Conservation (phyloP, 805 yeast genomes). For the Sugiyamaella valdiviana region DNA sequence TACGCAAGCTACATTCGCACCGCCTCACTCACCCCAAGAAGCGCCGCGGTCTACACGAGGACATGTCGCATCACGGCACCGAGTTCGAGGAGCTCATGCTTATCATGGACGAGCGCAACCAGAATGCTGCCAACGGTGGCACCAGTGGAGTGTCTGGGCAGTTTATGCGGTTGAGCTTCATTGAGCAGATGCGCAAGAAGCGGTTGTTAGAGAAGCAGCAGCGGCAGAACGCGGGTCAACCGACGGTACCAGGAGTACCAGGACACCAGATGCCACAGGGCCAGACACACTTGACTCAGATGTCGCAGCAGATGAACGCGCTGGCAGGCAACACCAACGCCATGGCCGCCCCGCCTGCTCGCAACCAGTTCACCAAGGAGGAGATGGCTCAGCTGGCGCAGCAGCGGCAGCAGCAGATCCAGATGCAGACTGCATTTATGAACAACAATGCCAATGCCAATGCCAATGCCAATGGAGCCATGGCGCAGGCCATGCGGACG, state of each 20-base stretch:
- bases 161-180: conserved; percentile 79
- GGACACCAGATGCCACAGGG: neutral
- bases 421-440: neutral
- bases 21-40: conserved; percentile 33
- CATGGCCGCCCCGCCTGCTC: neutral
- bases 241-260: conserved; percentile 27
- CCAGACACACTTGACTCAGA: neutral
- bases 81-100: conserved; percentile 91
- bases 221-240: conserved; percentile 22
- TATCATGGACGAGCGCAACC: conserved; percentile 43
- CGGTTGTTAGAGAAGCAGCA: conserved; percentile 32
- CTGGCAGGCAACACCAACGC: neutral
- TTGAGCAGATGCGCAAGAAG: conserved; percentile 77
- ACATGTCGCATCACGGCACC: conserved; percentile 58
- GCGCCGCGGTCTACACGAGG: conserved; percentile 54
- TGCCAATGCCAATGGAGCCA: neutral
- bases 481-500: neutral
- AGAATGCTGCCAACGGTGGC: conserved; percentile 32
- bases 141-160: conserved; percentile 45
- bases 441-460: neutral
- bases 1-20: conserved; percentile 19
- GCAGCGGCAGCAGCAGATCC: conserved; percentile 29
- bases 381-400: conserved; percentile 16
- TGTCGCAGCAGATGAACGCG: neutral
- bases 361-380: conserved; percentile 13